Evolutionary conservation across 2,329 filamentous ascomycete species (phyloP).

Genomic region (Paracamarosporium sp.): DNA sequence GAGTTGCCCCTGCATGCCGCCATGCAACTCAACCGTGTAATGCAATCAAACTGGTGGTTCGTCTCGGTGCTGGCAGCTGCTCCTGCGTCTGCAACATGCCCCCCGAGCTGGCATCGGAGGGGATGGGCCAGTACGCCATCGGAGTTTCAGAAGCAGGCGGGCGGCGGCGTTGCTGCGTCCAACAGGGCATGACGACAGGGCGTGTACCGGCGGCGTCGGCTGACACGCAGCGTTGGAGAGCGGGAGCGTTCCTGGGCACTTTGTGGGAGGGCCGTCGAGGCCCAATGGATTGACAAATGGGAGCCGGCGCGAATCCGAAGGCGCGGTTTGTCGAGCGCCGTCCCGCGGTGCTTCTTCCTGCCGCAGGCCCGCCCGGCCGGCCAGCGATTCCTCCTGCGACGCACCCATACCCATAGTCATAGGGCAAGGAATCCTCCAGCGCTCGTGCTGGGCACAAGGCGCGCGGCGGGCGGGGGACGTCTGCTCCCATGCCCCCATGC

Average conservation of each 20-base stretch:
- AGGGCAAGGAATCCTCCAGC: too few relatives aligned
- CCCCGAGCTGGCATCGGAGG: conserved; percentile 14
- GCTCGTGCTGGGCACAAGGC: background rate
- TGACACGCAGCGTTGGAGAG: conserved; percentile 16
- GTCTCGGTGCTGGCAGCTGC: too few relatives aligned
- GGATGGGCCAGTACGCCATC: background rate
- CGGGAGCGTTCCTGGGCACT: conserved; percentile 22
- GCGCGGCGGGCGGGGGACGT: background rate
- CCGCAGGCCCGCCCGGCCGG: background rate
- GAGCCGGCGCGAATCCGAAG: conserved; percentile 4
- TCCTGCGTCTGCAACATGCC: too few relatives aligned
- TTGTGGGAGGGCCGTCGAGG: conserved; percentile 1
- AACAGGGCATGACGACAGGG: background rate
- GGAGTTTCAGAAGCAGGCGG: conserved; percentile 1
- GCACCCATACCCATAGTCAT: too few relatives aligned
- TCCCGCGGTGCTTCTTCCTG: background rate
- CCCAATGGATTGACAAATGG: conserved; percentile 20
- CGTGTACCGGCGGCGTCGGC: background rate
- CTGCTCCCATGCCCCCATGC: conserved; percentile 1
- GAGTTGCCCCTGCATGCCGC: too few relatives aligned
- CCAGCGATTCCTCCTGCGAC: background rate
- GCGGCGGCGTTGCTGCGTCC: background rate
- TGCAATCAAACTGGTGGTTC: too few relatives aligned
- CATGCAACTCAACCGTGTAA: too few relatives aligned
- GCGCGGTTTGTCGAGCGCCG: conserved; percentile 5